phyloP scores from a whole-genome alignment of 169 alveolate genomes.

The Plasmodium sp. region DNA sequence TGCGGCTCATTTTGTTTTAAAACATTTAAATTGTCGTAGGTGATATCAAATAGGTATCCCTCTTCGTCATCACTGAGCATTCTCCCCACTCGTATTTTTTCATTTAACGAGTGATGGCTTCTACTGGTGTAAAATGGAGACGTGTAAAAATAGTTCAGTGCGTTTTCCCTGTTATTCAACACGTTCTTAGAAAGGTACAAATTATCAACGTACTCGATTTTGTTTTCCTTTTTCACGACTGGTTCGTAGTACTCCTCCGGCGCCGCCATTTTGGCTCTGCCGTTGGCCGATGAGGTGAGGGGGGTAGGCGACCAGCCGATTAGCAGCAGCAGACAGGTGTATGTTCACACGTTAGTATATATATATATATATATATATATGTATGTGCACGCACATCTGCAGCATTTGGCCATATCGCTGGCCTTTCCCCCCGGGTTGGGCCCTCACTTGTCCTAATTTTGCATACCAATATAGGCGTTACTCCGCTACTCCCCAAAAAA shows the following conservation, averaged over 20 bases:
- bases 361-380: no score
- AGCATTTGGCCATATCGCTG: neutral
- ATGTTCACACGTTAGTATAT: neutral
- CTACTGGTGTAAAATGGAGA: conserved; percentile 67
- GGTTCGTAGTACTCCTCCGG: conserved; percentile 55
- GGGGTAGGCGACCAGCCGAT: neutral
- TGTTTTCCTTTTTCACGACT: conserved; percentile 32
- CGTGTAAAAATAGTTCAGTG: conserved; percentile 65
- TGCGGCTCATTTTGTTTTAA: conserved; percentile 50
- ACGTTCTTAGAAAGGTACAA: conserved; percentile 40
- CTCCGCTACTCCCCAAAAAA: neutral
- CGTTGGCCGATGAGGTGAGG: no score
- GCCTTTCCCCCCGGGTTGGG: neutral
- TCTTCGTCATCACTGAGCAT: conserved; percentile 49
- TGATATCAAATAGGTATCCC: conserved; percentile 44
- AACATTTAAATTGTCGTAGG: conserved; percentile 41
- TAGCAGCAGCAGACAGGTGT: neutral
- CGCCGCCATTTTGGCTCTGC: neutral
- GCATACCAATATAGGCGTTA: neutral
- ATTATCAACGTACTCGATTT: conserved; percentile 71
- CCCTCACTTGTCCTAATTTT: neutral
- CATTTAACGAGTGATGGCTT: conserved; percentile 44
- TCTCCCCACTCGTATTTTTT: conserved; percentile 59
- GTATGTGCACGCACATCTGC: neutral
- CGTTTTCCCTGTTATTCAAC: conserved; percentile 61